These are phyloP conservation scores for Coriaria nepalensis DNA, from an alignment of 306 rosid species.

Conservation along the genomic window DNA sequence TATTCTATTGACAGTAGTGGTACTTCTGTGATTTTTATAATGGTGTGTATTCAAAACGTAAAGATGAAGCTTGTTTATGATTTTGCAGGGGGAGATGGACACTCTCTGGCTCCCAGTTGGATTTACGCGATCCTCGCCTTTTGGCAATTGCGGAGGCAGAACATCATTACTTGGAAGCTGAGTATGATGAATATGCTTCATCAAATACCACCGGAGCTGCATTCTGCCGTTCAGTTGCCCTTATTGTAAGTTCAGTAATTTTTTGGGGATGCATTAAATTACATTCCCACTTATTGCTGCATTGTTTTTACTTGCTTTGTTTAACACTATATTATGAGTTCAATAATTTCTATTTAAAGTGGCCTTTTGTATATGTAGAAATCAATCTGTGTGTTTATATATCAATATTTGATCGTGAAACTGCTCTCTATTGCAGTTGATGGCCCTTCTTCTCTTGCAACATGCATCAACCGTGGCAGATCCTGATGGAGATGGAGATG, in stretches of 20 bases:
- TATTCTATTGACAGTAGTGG: background rate
- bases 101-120: slow-evolving; percentile 32
- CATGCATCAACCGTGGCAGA: slow-evolving; percentile 36
- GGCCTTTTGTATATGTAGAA: too few relatives aligned
- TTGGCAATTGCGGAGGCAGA: slow-evolving; percentile 55
- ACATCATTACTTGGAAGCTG: slow-evolving; percentile 32
- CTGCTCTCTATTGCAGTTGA: slow-evolving; percentile 24
- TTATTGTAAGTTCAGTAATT: slow-evolving; percentile 30
- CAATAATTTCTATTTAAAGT: too few relatives aligned
- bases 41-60: background rate
- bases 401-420: too few relatives aligned
- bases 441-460: slow-evolving; percentile 46
- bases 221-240: slow-evolving; percentile 37
- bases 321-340: too few relatives aligned
- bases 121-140: slow-evolving; percentile 40
- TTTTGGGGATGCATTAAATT: too few relatives aligned
- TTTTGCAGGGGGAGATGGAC: slow-evolving; percentile 38
- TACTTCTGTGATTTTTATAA: background rate
- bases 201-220: slow-evolving; percentile 34
- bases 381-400: too few relatives aligned
- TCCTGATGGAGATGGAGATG: slow-evolving; percentile 24
- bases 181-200: slow-evolving; percentile 37
- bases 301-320: too few relatives aligned
- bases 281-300: too few relatives aligned
- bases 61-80: slow-evolving; percentile 5